phyloP scores from a whole-genome alignment of 768 basidiomycete genomes.

The Suillus lakei region DNA sequence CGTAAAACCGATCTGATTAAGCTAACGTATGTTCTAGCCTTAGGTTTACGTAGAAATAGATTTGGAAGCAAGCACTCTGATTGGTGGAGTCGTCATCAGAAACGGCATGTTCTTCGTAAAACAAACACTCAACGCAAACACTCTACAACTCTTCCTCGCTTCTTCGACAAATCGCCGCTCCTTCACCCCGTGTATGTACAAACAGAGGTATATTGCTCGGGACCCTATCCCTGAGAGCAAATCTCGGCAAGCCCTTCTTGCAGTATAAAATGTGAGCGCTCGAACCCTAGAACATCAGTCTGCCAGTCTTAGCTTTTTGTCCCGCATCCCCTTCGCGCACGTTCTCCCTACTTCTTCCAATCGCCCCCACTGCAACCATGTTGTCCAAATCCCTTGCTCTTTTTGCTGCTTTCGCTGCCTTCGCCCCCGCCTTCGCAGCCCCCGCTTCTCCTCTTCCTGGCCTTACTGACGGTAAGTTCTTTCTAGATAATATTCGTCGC shows the following conservation, averaged over 20 bases:
- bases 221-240: neutral
- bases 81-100: too few relatives aligned
- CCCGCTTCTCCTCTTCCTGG: neutral
- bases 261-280: neutral
- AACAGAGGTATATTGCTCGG: neutral
- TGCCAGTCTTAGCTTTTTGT: neutral
- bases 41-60: too few relatives aligned
- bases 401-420: neutral
- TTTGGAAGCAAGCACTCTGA: too few relatives aligned
- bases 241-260: neutral
- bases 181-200: neutral
- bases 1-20: too few relatives aligned
- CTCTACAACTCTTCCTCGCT: too few relatives aligned
- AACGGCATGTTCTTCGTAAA: too few relatives aligned
- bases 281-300: neutral
- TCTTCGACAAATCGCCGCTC: neutral
- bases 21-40: too few relatives aligned
- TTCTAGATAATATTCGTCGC: rapidly evolving
- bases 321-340: neutral
- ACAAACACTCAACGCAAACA: too few relatives aligned
- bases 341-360: neutral
- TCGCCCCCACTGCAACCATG: conserved; percentile 1
- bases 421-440: neutral
- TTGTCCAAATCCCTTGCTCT: neutral
- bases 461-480: neutral